Evolutionary conservation across 331 rosid genomes (phyloP).

Genomic region (Dryas integrifolia): DNA sequence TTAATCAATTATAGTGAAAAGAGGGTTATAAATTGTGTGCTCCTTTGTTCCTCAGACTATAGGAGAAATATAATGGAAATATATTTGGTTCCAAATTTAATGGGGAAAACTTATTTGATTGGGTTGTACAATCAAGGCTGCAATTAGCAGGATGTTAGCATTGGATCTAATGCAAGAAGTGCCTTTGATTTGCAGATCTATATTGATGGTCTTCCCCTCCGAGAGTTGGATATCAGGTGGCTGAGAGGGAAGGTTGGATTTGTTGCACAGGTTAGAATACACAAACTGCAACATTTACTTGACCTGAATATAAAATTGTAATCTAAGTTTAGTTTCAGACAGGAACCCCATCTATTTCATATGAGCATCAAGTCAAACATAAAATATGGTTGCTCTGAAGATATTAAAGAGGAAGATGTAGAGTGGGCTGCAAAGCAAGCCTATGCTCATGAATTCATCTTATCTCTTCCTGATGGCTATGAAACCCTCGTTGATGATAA

Average conservation of each 20-base stretch:
- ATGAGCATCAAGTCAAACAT: slow-evolving; percentile 74
- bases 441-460: slow-evolving; percentile 64
- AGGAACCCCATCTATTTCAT: slow-evolving; percentile 68
- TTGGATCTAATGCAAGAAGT: too few species aligned
- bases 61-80: too few species aligned
- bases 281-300: slow-evolving; percentile 18
- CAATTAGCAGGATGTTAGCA: too few species aligned
- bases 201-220: slow-evolving; percentile 58
- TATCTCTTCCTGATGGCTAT: slow-evolving; percentile 66
- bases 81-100: too few species aligned
- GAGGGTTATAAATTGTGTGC: too few species aligned
- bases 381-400: slow-evolving; percentile 55
- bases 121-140: too few species aligned
- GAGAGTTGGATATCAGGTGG: slow-evolving; percentile 68
- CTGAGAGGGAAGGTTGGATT: slow-evolving; percentile 65
- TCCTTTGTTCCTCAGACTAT: too few species aligned
- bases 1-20: too few species aligned
- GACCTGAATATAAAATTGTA: slow-evolving; percentile 10
- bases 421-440: slow-evolving; percentile 72
- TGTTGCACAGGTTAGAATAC: slow-evolving; percentile 60
- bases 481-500: slow-evolving; percentile 71
- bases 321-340: slow-evolving; percentile 34
- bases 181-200: slow-evolving; percentile 43
- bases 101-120: too few species aligned
- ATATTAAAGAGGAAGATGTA: slow-evolving; percentile 48